Evolutionary conservation across 2,329 filamentous ascomycete genomes (phyloP).

Genomic region (Neoarthrinium moseri): DNA sequence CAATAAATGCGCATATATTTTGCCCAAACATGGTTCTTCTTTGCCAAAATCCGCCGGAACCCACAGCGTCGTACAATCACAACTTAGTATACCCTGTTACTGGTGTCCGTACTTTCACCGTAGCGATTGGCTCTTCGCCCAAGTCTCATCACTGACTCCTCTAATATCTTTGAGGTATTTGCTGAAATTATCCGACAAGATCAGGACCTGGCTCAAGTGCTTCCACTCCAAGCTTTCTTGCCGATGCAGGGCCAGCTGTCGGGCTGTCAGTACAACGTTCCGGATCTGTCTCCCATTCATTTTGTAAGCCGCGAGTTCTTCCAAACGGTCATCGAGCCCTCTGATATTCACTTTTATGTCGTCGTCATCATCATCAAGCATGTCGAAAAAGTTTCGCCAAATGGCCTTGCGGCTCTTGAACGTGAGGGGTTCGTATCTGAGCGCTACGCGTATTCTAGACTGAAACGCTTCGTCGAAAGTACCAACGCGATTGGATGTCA

Average conservation of each 20-base stretch:
- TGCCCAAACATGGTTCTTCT: too few relatives aligned
- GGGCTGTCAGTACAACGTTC: conserved; percentile 28
- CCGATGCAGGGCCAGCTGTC: conserved; percentile 8
- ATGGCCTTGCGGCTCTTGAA: conserved; percentile 9
- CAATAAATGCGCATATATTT: too few relatives aligned
- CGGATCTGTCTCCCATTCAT: conserved; percentile 40
- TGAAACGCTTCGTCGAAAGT: conserved; percentile 17
- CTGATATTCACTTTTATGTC: conserved; percentile 16
- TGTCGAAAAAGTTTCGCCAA: conserved; percentile 15
- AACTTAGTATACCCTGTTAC: too few relatives aligned
- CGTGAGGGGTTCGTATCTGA: conserved; percentile 13
- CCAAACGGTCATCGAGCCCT: neutral
- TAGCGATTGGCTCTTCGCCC: too few relatives aligned
- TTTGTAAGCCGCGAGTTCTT: conserved; percentile 29
- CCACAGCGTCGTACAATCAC: too few relatives aligned
- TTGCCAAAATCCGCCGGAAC: too few relatives aligned
- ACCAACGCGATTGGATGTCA: conserved; percentile 33
- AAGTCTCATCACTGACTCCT: too few relatives aligned
- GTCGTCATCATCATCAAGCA: conserved; percentile 13
- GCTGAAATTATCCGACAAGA: neutral
- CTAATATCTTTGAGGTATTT: neutral
- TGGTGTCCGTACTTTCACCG: too few relatives aligned
- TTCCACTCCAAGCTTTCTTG: conserved; percentile 13
- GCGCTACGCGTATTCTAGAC: conserved; percentile 12
- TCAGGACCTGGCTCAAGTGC: conserved; percentile 14